phyloP scores from a whole-genome alignment of 768 basidiomycete species.

The Agaricus blazei region DNA sequence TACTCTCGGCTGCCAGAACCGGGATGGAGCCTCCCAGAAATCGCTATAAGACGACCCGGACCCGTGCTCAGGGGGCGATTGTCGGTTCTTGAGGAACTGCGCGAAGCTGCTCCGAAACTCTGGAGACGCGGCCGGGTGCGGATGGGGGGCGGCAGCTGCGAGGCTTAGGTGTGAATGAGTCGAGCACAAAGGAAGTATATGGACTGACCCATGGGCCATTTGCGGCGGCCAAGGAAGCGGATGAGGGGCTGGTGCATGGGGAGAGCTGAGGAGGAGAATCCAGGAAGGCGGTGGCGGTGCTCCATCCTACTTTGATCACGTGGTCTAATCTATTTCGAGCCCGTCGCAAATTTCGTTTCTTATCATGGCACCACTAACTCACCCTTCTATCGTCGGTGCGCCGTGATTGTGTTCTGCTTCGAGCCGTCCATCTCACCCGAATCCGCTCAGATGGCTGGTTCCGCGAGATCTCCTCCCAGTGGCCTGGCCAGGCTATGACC shows the following conservation, averaged over 20 bases:
- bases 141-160: slow-evolving; percentile 37
- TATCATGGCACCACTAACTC: slow-evolving; percentile 49
- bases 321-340: neutral
- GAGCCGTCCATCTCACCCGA: neutral
- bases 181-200: neutral
- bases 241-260: slow-evolving; percentile 52
- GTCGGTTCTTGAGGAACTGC: slow-evolving; percentile 33
- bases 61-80: slow-evolving; percentile 18
- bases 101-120: slow-evolving; percentile 50
- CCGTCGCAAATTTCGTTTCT: neutral
- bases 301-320: neutral
- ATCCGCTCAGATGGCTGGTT: slow-evolving; percentile 79
- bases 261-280: too few species aligned
- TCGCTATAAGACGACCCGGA: slow-evolving; percentile 25
- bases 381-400: slow-evolving; percentile 51
- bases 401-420: neutral
- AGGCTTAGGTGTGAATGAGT: slow-evolving; percentile 3
- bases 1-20: slow-evolving; percentile 48
- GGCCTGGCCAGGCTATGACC: slow-evolving; percentile 97
- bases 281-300: too few species aligned
- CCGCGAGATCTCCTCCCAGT: slow-evolving; percentile 90
- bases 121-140: slow-evolving; percentile 66
- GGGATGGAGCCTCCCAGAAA: slow-evolving; percentile 67
- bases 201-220: slow-evolving; percentile 40
- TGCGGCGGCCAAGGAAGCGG: slow-evolving; percentile 55